A percentile compares a stretch with the other conserved stretches of the same genome.
phyloP scores from a whole-genome alignment of 164 flowering plant species.

The Akebia trifoliata region DNA sequence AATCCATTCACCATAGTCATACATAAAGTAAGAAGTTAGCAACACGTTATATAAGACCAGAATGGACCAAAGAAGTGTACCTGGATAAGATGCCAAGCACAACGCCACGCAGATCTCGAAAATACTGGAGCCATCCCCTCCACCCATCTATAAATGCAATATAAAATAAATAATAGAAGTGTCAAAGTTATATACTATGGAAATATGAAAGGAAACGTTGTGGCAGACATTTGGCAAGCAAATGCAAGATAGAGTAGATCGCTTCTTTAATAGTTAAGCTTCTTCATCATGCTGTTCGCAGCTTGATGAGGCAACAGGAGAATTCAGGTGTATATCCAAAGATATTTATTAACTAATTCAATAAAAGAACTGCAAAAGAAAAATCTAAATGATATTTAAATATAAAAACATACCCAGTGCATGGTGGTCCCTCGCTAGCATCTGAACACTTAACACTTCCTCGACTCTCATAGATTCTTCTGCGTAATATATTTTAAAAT shows the following conservation, averaged over 20 bases:
- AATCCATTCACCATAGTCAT: not conserved
- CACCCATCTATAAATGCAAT: slow-evolving; percentile 56
- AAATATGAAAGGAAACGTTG: too few relatives aligned
- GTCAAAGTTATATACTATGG: too few relatives aligned
- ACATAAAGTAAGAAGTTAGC: not conserved
- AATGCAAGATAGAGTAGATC: not conserved
- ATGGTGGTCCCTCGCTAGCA: slow-evolving; percentile 80
- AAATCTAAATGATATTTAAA: not conserved
- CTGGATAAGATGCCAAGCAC: slow-evolving; percentile 98
- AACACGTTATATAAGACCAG: not conserved
- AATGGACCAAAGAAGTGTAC: slow-evolving; percentile 26
- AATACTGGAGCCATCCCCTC: slow-evolving; percentile 99
- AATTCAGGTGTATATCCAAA: not conserved
- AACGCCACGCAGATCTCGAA: slow-evolving; percentile 91
- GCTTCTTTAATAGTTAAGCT: not conserved
- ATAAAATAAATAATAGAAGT: not conserved
- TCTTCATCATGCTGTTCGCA: not conserved
- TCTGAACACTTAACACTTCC: slow-evolving; percentile 69
- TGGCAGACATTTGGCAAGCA: not conserved
- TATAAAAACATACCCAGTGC: slow-evolving; percentile 61
- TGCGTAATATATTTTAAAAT: slow-evolving; percentile 24
- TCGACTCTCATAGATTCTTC: slow-evolving; percentile 70
- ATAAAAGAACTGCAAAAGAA: not conserved
- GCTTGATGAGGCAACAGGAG: not conserved
- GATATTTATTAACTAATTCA: not conserved